Conservation (phyloP, 257 asterid genomes). For the Buddleja alternifolia region DNA sequence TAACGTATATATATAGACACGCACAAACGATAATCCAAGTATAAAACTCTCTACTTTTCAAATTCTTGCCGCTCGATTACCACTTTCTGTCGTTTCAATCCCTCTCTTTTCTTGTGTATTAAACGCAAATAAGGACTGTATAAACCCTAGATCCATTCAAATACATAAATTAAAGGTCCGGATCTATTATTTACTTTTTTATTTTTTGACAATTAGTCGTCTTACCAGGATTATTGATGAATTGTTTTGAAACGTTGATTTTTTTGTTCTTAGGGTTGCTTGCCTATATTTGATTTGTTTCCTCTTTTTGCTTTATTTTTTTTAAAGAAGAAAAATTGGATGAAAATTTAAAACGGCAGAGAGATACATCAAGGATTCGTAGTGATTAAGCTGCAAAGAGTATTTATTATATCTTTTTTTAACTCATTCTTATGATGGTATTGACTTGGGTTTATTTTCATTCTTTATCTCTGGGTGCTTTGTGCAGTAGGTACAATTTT, state of each 20-base stretch:
- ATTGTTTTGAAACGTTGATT: neutral
- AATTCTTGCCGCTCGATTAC: constrained; percentile 6
- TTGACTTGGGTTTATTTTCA: constrained; percentile 19
- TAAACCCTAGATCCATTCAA: constrained; percentile 26
- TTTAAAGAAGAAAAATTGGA: neutral
- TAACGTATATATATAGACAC: neutral
- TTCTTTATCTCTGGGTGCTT: neutral
- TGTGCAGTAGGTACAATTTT: neutral
- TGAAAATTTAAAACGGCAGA: neutral
- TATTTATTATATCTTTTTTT: neutral
- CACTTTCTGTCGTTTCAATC: neutral
- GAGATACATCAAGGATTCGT: neutral
- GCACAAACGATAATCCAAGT: neutral
- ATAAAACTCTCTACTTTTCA: constrained; percentile 9
- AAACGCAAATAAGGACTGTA: neutral
- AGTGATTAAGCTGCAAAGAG: neutral
- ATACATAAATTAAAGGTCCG: neutral
- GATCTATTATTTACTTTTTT: neutral
- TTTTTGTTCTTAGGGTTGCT: neutral
- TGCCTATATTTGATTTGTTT: neutral
- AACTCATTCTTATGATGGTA: constrained; percentile 9
- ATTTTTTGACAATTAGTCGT: neutral
- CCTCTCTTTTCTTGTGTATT: neutral
- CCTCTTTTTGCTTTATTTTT: neutral
- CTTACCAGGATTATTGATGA: neutral